These are phyloP conservation scores for Thielaviopsis populi DNA, from an alignment of 2,329 filamentous ascomycete species.

Conservation along the genomic window DNA sequence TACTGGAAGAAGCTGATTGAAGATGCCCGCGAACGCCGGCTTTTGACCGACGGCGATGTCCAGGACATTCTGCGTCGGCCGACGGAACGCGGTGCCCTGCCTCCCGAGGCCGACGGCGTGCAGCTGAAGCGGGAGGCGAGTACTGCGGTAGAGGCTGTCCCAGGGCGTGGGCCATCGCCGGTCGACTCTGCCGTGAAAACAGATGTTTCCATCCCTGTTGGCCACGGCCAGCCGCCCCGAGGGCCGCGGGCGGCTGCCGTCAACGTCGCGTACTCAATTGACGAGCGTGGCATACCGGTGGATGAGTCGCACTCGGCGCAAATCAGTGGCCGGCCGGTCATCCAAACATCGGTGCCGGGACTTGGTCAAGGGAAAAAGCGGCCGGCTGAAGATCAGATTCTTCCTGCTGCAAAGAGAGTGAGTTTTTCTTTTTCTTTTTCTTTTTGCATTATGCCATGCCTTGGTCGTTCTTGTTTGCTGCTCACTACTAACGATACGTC, in stretches of 20 bases:
- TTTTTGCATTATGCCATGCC: not conserved
- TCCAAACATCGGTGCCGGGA: slow-evolving; percentile 25
- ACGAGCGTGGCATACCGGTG: slow-evolving; percentile 12
- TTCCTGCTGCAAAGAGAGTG: slow-evolving; percentile 29
- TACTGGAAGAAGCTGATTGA: slow-evolving; percentile 82
- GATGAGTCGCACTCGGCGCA: slow-evolving; percentile 20
- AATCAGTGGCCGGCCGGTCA: slow-evolving; percentile 25
- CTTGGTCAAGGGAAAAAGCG: slow-evolving; percentile 29
- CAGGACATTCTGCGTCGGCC: slow-evolving; percentile 34
- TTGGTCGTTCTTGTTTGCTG: not conserved
- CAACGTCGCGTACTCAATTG: slow-evolving; percentile 12
- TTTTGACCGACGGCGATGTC: slow-evolving; percentile 57
- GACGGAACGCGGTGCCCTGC: slow-evolving; percentile 25
- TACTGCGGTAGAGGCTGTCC: not conserved
- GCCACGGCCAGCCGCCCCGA: slow-evolving; percentile 6
- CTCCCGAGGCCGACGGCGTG: slow-evolving; percentile 17
- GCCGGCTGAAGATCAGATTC: slow-evolving; percentile 24
- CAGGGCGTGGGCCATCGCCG: not conserved
- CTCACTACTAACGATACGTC: not conserved
- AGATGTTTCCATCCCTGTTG: slow-evolving; percentile 9
- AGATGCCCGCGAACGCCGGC: slow-evolving; percentile 58
- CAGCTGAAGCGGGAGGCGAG: not conserved
- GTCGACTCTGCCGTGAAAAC: not conserved
- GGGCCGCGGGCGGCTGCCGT: not conserved
- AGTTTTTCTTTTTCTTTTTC: slow-evolving; percentile 19